Percentiles rank a stretch among this genome's conserved stretches.
phyloP scores from a whole-genome alignment of 2,329 filamentous ascomycete genomes.

The Clarireedia sp. region DNA sequence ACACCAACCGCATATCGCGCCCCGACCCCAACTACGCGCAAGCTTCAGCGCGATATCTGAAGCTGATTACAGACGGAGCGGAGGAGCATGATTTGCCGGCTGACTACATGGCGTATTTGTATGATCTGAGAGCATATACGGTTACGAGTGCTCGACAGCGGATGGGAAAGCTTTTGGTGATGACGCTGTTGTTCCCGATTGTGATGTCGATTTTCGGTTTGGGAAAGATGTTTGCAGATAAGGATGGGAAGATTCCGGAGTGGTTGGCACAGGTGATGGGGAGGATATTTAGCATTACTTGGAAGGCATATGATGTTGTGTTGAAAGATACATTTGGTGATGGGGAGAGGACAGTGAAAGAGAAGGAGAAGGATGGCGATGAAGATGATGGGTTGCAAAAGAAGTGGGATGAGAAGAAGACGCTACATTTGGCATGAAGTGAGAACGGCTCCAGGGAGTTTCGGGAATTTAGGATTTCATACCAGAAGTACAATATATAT shows the following conservation, averaged over 20 bases:
- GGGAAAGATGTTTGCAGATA: conserved; percentile 46
- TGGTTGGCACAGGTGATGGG: conserved; percentile 54
- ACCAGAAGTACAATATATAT: no score
- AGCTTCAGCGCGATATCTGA: conserved; percentile 75
- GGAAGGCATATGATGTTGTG: conserved; percentile 55
- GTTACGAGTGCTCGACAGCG: conserved; percentile 59
- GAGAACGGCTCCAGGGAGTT: neutral
- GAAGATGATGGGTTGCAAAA: conserved; percentile 10
- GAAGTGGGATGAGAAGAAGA: conserved; percentile 5
- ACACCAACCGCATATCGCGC: conserved; percentile 32
- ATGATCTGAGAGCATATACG: conserved; percentile 60
- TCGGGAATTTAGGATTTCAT: no score
- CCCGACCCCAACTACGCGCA: conserved; percentile 68
- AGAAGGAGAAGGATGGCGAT: conserved; percentile 12
- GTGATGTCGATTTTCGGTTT: conserved; percentile 46
- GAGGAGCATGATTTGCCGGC: conserved; percentile 70
- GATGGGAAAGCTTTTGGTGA: conserved; percentile 57
- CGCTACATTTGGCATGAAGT: neutral
- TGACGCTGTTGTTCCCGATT: conserved; percentile 49
- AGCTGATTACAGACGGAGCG: conserved; percentile 71
- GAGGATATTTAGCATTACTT: conserved; percentile 48
- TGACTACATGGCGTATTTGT: conserved; percentile 70
- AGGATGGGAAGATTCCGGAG: conserved; percentile 57
- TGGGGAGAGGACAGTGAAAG: conserved; percentile 57
- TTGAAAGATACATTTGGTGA: conserved; percentile 71